Evolutionary conservation across 495 filamentous ascomycete species (phyloP), one percentile per base, ranked within the genome.

Genomic region (Neurospora sp.): DNA sequence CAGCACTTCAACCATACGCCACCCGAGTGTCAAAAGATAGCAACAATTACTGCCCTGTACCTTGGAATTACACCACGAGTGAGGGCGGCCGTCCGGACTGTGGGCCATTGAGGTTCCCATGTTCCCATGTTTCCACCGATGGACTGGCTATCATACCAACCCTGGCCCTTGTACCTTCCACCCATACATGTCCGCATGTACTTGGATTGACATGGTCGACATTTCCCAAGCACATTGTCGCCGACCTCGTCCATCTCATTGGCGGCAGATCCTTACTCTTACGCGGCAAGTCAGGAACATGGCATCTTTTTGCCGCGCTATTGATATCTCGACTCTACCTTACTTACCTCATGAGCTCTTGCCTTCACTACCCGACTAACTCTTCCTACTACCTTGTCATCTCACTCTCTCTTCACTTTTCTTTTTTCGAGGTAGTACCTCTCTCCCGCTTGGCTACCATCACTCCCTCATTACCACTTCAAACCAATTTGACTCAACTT

Each of bases 301-400:
- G 69, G 59, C 40, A 72, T 68, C 73, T 73, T 72, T 45, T 74
- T 61, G 69, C 72, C 45, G 68, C 68, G 20, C 22, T 65, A 41
- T 74, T 75, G 70, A 76, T 74, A 76, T 78, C 72, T 78, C 53
- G 22, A 16, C 22, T 27, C 6, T 8, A 31, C 27, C 27, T 31
- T 68, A 41, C 59, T 40, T 71, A 61, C 20, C 53, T 44, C 12
- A 41, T 72, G 42, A 45, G 72, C 71, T 72, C 40, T 53, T 39
- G 12, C 40, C 70, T 27, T 70, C 74, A 71, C 73, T 74, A 65
- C 14, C 48, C 72, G 44, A 69, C 40, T 71, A 44, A 40, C 44
- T 72, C 61, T 71, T 68, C 38, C 70, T 68, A 20, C 48, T 65
- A 39, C 72, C 39, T 53, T 71, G 72, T 74, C 71, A 59, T 45